phyloP scores from a whole-genome alignment of 176 grass and related monocot species.

The Raddia guianensis region DNA sequence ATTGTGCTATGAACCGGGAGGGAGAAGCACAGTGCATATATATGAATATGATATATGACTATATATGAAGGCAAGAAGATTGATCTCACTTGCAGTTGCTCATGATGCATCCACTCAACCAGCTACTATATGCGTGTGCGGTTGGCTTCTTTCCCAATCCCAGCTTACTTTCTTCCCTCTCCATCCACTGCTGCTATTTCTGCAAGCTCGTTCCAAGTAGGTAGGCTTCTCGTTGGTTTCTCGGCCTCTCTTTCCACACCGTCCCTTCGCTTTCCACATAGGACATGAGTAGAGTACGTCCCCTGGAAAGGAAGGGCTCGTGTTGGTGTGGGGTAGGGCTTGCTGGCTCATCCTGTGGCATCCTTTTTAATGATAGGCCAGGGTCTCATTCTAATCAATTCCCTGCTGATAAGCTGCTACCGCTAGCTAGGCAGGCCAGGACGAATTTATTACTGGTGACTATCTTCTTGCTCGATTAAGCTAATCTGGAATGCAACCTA shows the following conservation, averaged over 20 bases:
- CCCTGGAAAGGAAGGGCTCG: conserved; percentile 5
- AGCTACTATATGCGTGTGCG: not conserved
- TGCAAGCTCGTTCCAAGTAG: conserved; percentile 25
- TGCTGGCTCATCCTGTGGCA: conserved; percentile 35
- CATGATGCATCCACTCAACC: conserved; percentile 29
- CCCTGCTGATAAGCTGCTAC: conserved; percentile 33
- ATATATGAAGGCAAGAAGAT: too few species aligned
- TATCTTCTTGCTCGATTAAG: not conserved
- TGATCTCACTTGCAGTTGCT: not conserved
- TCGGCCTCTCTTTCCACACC: conserved; percentile 38
- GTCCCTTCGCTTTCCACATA: conserved; percentile 38
- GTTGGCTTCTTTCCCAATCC: conserved; percentile 38
- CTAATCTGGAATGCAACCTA: not conserved
- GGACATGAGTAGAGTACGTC: conserved; percentile 25
- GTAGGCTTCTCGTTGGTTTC: conserved; percentile 10
- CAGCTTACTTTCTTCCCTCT: conserved; percentile 21
- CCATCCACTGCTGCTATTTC: conserved; percentile 10
- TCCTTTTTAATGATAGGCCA: conserved; percentile 33
- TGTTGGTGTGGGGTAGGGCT: conserved; percentile 19
- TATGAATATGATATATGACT: too few species aligned
- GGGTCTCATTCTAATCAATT: not conserved
- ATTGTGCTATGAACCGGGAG: not conserved
- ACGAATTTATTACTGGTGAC: conserved; percentile 9
- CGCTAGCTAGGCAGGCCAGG: not conserved
- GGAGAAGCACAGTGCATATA: not conserved